Base-by-base conservation (phyloP, 2,329 filamentous ascomycete species). In the Dendrostoma leiphaemia region DNA sequence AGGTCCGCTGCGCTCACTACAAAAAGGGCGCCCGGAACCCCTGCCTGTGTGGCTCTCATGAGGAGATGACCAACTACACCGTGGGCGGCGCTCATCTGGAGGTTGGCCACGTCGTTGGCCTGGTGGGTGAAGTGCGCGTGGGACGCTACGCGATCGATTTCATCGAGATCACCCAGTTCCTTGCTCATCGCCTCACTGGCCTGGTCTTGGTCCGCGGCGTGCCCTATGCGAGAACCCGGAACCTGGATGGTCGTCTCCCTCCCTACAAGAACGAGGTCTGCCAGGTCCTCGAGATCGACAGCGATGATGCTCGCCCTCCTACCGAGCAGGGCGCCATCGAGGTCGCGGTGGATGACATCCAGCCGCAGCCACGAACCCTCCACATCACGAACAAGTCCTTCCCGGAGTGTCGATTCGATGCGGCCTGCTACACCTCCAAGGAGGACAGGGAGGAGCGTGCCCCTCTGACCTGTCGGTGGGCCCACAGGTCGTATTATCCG, bases 301-400 rank as follows among this genome's bases (percentile, higher is more conserved):
- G 67, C 0, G 67, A 73, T 6, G 72, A 78, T 32, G 54, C 58
- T 0, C 57, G 69, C 3, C 31, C 59, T 0, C 49, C 63, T 0
- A 49, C 71, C 1, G 57, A 68, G 0, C 75, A 81, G 23, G 65
- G 71, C 0, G 56, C 74, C 0, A 60, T 78, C 0, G 76, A 82
- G 2, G 63, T 85, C 0, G 40, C 66, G 0, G 52, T 77, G 0
- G 47, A 59, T 0, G 56, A 70, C 0, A 69, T 85, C 0, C 61
- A 71, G 6, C 48, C 48, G 2, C 58, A 66, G 1, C 66, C 74
- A 6, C 69, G 81, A 0, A 64, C 63, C 0, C 66, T 89, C 0
- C 63, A 74, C 0, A 67, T 78, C 2, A 89, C 85, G 0, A 90
- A 89, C 54, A 65, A 73, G 0, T 60, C 66, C 0, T 83, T 75